Base-by-base conservation (phyloP, 148 eudicot species). In the Amaranthus cruentus region DNA sequence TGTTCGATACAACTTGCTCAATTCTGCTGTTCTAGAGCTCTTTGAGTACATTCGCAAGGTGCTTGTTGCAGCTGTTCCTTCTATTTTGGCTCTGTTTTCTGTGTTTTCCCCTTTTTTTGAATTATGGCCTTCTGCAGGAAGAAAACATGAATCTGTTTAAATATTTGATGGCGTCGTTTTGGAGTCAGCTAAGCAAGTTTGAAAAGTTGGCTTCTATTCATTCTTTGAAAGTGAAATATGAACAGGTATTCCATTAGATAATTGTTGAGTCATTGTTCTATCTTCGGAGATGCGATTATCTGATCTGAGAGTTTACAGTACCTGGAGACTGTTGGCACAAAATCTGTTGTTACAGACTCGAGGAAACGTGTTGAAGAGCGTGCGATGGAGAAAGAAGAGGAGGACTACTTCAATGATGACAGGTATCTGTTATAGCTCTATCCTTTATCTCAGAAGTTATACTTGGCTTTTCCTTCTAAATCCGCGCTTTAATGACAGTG, bases 351-450 rank as follows among this genome's bases (percentile, higher is more conserved):
- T 18, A 62, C 77, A 54, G 94, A 92, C 59, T 73, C 90, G n/a
- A 87, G 96, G 81, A 96, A 85, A 80, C 86, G 89, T 47, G 78
- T 75, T 69, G 96, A 96, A 79, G 97, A 88, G 56, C 97, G 99
- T 56, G 92, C 90, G 65, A 80, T 92, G 78, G 99, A 96, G 84
- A 92, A 90, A 80, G 99, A 95, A 81, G 99, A 92, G 85, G 97
- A 96, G 80, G 97, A 92, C 44, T 96, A 96, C 79, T 96, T 92
- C 75, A 96, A 96, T 7, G 99, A 92, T 83, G 94, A 89, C 51
- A 96, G 99, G 99, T 92, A 54, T 55, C 49, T 55, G 44, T 28
- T 62, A 54, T 67, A 47, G 59, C 47, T 49, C 9, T 60, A 51
- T 49, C 72, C 7, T 28, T 28, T 61, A 14, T 68, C 48, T 49